Conservation (phyloP, 345 rosid species). For the Gossypium turneri region DNA sequence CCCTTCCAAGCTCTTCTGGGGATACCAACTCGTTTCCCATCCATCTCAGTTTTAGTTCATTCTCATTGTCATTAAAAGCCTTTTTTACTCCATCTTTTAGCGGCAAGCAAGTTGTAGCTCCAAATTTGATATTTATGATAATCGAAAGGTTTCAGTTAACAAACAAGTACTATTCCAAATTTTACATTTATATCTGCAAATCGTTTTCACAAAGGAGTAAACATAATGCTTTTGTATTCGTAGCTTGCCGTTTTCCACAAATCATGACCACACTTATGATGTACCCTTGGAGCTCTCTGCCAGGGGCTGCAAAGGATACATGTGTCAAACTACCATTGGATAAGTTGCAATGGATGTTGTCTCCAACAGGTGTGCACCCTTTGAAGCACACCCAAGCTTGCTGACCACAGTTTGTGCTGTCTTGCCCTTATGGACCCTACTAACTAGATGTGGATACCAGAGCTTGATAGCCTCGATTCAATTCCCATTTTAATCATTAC, state of each 20-base stretch:
- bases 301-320: conserved; percentile 16
- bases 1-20: conserved; percentile 20
- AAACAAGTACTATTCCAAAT: not conserved
- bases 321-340: not conserved
- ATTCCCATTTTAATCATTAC: not conserved
- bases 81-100: not conserved
- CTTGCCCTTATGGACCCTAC: conserved; percentile 8
- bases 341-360: not conserved
- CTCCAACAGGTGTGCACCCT: not conserved
- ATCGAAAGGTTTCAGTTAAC: not conserved
- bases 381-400: not conserved
- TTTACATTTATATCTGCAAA: not conserved
- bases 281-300: not conserved
- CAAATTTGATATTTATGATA: not conserved
- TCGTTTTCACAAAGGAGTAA: not conserved
- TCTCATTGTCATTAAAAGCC: not conserved
- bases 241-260: conserved; percentile 9
- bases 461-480: not conserved
- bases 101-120: conserved; percentile 7
- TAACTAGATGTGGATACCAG: not conserved
- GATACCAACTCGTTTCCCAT: not conserved
- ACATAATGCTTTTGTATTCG: not conserved
- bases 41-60: not conserved
- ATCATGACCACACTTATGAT: not conserved
- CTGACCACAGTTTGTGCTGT: not conserved